Evolutionary conservation across 176 grass and related monocot genomes (phyloP).

Genomic region (Metroxylon sagu): DNA sequence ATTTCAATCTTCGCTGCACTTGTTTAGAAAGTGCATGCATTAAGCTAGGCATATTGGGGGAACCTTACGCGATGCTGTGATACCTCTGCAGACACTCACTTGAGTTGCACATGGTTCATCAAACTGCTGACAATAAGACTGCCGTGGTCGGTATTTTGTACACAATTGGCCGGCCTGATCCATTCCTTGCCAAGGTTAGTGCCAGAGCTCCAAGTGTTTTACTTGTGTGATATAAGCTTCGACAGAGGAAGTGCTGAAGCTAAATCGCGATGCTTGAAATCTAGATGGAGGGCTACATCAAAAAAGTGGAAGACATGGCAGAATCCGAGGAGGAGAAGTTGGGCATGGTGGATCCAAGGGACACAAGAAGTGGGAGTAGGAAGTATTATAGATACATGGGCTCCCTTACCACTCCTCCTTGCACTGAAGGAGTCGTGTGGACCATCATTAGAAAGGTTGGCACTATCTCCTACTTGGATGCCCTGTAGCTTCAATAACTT

Average conservation of each 20-base stretch:
- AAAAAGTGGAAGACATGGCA: constrained; percentile 8
- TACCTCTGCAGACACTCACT: constrained; percentile 26
- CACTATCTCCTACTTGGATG: background rate
- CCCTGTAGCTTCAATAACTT: background rate
- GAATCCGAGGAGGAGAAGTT: constrained; percentile 30
- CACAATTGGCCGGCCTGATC: constrained; percentile 26
- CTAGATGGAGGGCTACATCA: constrained; percentile 50
- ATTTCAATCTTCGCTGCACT: background rate
- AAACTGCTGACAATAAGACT: constrained; percentile 25
- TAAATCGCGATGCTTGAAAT: background rate
- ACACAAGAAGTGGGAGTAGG: constrained; percentile 15
- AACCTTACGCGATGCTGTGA: background rate
- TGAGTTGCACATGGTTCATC: constrained; percentile 74
- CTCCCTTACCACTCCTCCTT: constrained; percentile 62
- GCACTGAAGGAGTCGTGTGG: constrained; percentile 73
- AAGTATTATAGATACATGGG: constrained; percentile 73
- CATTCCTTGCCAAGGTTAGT: constrained; percentile 34
- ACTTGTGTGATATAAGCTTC: background rate
- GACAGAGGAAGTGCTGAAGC: background rate
- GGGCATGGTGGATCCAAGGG: constrained; percentile 26
- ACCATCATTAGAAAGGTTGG: constrained; percentile 48
- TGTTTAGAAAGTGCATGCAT: too few species aligned
- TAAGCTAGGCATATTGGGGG: too few species aligned
- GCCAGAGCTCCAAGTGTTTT: background rate
- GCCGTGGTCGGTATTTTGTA: constrained; percentile 60